phyloP scores from a whole-genome alignment of 306 rosid species.

The Prunus kanzakura region DNA sequence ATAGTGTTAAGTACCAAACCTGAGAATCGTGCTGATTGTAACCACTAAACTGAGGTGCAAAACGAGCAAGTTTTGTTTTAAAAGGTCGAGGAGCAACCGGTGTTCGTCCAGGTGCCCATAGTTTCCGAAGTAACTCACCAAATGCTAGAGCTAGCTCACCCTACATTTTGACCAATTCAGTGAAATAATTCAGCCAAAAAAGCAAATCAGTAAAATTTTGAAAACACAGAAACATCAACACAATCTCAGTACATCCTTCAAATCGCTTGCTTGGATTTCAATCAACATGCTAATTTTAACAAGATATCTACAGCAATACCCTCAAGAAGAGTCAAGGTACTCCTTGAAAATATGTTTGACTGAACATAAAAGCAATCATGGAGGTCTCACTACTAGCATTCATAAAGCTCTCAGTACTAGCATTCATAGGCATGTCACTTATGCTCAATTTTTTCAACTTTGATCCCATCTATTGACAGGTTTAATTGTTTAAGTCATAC shows the following conservation, averaged over 20 bases:
- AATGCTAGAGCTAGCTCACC: slow-evolving; percentile 97
- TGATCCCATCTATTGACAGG: too few relatives aligned
- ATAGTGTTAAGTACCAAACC: slow-evolving; percentile 47
- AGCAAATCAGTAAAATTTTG: neutral
- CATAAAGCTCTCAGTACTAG: neutral
- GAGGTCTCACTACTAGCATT: neutral
- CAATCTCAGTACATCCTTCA: neutral
- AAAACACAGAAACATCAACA: neutral
- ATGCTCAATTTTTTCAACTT: too few relatives aligned
- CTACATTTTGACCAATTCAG: slow-evolving; percentile 30
- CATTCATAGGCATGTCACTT: neutral
- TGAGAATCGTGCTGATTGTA: slow-evolving; percentile 99
- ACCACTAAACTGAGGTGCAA: slow-evolving; percentile 99
- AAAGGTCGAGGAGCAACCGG: slow-evolving; percentile 96
- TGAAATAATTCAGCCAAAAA: neutral
- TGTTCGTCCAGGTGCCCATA: slow-evolving; percentile 96
- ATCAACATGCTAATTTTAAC: neutral
- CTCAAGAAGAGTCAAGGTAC: neutral
- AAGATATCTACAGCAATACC: neutral
- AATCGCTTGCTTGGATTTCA: neutral
- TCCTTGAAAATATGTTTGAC: neutral
- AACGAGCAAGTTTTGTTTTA: slow-evolving; percentile 91
- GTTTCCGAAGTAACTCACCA: slow-evolving; percentile 90
- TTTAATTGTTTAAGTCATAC: too few relatives aligned
- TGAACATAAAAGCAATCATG: neutral